Evolutionary conservation across 140 eudicot species (phyloP), one percentile per base, ranked within the genome.

Genomic region (Cichorium intybus): DNA sequence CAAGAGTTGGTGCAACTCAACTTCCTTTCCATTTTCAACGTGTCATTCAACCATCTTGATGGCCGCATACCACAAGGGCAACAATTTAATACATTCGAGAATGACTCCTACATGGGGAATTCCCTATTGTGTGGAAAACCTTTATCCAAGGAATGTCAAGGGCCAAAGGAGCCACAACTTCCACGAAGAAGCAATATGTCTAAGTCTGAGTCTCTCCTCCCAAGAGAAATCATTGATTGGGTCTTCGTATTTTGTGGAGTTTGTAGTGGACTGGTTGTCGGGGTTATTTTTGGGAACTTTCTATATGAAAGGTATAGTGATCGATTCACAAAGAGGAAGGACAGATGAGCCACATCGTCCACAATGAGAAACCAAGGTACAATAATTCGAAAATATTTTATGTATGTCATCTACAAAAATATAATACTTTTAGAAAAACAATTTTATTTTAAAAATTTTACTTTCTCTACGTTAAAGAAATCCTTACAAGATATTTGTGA

Each of bases 41-140:
- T n/a, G n/a, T n/a, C n/a, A n/a, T n/a, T n/a, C n/a, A n/a, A n/a
- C n/a, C n/a, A n/a, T n/a, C n/a, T n/a, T n/a, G n/a, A n/a, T n/a
- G n/a, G n/a, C n/a, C n/a, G n/a, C n/a, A n/a, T n/a, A n/a, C n/a
- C n/a, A 48, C 29, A 27, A 27, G 29, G 79, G 7, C 31, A 33
- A 29, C 68, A 70, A 10, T 70, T 70, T 29, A 5, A 15, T 16
- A 60, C 75, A 54, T 73, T 73, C 16, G 50, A 62, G 24, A 73
- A 58, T 48, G 59, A 34, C 17, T 62, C 78, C 5, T 73, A 73
- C 60, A 10, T 29, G 24, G 72, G 66, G 4, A 73, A 73, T 29
- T 29, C 6, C 0, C 34, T 29, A 45, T 18, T 73, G 54, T 70
- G 69, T 47, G 75, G 75, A 33, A 15, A 31, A 17, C 75, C 75